Evolutionary conservation across 2,329 filamentous ascomycete genomes (phyloP).

Genomic region (Alternaria solani): DNA sequence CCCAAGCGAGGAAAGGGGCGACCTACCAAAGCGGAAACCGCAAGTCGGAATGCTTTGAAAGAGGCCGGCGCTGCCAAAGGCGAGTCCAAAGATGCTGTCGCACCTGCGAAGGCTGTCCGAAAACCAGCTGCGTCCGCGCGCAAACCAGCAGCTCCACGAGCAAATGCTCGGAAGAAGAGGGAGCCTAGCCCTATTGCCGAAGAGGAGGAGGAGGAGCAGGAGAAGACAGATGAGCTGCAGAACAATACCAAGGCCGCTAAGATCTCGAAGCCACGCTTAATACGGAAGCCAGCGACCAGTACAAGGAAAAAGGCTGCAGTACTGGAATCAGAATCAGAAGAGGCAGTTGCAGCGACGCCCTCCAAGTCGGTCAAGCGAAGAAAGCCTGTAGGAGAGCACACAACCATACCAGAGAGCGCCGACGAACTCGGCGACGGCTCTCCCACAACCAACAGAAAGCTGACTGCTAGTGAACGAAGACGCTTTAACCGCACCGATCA

Average conservation of each 20-base stretch:
- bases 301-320: slow-evolving; percentile 13
- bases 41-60: slow-evolving; percentile 23
- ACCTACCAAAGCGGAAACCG: slow-evolving; percentile 25
- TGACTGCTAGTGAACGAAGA: slow-evolving; percentile 31
- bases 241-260: slow-evolving; percentile 5
- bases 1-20: slow-evolving; percentile 30
- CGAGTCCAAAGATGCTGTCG: slow-evolving; percentile 25
- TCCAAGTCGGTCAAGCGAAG: slow-evolving; percentile 25
- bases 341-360: slow-evolving; percentile 21
- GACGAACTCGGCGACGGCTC: slow-evolving; percentile 28
- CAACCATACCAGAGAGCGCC: slow-evolving; percentile 29
- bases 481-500: slow-evolving; percentile 41
- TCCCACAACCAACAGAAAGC: slow-evolving; percentile 24
- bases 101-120: slow-evolving; percentile 17
- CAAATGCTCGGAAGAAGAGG: slow-evolving; percentile 23
- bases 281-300: slow-evolving; percentile 16
- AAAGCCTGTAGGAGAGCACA: slow-evolving; percentile 12
- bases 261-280: slow-evolving; percentile 17
- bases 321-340: slow-evolving; percentile 18
- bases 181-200: slow-evolving; percentile 13
- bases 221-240: slow-evolving; percentile 8
- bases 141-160: slow-evolving; percentile 20
- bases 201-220: slow-evolving; percentile 13
- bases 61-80: slow-evolving; percentile 12
- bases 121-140: slow-evolving; percentile 25